phyloP scores from a whole-genome alignment of 257 asterid genomes.

The Agastache rugosa region DNA sequence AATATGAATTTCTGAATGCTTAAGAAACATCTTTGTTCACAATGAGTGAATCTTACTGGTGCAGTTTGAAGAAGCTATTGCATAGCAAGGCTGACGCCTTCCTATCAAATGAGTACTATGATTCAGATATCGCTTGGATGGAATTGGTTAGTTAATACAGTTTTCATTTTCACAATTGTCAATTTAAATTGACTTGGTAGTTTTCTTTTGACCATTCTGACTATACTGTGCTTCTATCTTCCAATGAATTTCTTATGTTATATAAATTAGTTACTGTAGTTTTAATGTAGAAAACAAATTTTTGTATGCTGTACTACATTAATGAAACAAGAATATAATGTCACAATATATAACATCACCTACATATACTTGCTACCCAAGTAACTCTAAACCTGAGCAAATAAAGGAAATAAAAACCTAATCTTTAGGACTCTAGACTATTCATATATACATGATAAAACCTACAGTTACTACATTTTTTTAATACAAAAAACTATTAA shows the following conservation, averaged over 20 bases:
- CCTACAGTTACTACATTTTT: background rate
- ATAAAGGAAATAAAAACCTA: too few relatives aligned
- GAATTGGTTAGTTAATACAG: slow-evolving; percentile 73
- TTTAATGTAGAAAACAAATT: too few relatives aligned
- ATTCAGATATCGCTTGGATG: slow-evolving; percentile 98
- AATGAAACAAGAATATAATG: too few relatives aligned
- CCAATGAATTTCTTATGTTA: background rate
- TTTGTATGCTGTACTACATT: too few relatives aligned
- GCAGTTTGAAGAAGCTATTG: slow-evolving; percentile 89
- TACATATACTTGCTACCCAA: too few relatives aligned
- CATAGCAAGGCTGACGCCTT: slow-evolving; percentile 90
- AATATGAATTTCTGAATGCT: slow-evolving; percentile 7
- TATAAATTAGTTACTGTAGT: background rate
- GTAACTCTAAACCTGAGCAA: too few relatives aligned
- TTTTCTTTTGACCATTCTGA: slow-evolving; percentile 19
- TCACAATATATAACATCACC: too few relatives aligned
- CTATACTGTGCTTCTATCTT: background rate
- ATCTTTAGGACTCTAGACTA: too few relatives aligned
- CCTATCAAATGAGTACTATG: slow-evolving; percentile 91
- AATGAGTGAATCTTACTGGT: slow-evolving; percentile 39
- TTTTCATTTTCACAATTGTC: slow-evolving; percentile 22
- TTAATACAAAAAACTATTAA: background rate
- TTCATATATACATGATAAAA: too few relatives aligned
- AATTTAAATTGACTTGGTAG: slow-evolving; percentile 14
- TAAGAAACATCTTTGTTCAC: background rate